Base-by-base conservation (phyloP, 176 grass and related monocot genomes). In the Typha latifolia region DNA sequence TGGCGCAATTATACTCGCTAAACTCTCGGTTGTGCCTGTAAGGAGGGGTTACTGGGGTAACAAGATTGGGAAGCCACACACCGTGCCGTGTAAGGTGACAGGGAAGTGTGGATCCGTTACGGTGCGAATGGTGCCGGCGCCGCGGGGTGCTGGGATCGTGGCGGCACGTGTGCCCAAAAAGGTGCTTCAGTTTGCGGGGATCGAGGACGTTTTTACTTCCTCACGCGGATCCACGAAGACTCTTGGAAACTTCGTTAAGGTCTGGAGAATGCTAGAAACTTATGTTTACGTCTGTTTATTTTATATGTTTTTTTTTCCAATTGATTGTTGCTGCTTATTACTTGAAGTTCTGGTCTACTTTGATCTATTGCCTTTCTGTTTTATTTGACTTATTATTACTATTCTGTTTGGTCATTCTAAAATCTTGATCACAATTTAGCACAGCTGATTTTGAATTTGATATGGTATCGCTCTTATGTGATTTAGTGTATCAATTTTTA, bases 241-340 rank as follows among this genome's bases (percentile, higher is more conserved):
- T 14, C 84, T 91, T 8, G 88, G 88, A n/a, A 91, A 91, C 84
- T 91, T 91, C 14, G 88, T 91, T 23, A 91, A 91, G 88, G 88
- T 91, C 69, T 52, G 9, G 7, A 56, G 32, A 34, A 37, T 37
- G 34, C 34, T 37, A 32, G 64, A n/a, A 31, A 11, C 3, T 14
- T 34, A 49, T 51, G 64, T 11, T 52, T 14, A 3, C 4, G 12
- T 4, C 48, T 74, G 6, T 13, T 47, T 68, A 3, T 3, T 68
- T 77, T 69, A n/a, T 3, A 29, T 66, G 16, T 59, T 49, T 34
- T 0, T 0, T 32, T 32, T 32, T n/a, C 50, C 61, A 61, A 66
- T 66, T 47, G 64, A 11, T 66, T 66, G 0, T 19, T 6, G 34
- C 34, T 37, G 34, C 34, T 6, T 37, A 37, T 37, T 8, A 37